Evolutionary conservation across 495 filamentous ascomycete species (phyloP), one percentile per base, ranked within the genome.

Genomic region (Diplogelasinospora grovesii): DNA sequence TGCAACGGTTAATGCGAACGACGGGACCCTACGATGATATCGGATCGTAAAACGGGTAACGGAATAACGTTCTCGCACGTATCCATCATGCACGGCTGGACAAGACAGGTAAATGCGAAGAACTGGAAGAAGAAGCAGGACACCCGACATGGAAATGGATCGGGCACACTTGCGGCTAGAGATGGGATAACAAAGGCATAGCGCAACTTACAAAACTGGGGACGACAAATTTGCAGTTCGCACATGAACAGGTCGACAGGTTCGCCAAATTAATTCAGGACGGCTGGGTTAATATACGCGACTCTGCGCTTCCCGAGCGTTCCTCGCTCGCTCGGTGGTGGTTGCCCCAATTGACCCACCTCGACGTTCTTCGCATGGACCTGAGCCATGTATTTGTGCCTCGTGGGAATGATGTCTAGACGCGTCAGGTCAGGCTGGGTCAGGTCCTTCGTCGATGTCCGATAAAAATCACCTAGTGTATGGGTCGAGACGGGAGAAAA

Each of bases 211-310:
- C n/a, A n/a, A n/a, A n/a, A 18, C 29, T 35, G 23, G 21, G 44
- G 44, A 30, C 11, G 11, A 11, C 18, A 36, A 44, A 37, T 41
- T 52, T 40, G 28, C 23, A 33, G 27, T 21, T 40, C n/a, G 10
- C 54, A 53, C 54, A 46, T 55, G 52, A 49, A 52, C 52, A 53
- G 31, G 36, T 43, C 29, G 45, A 50, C 40, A 32, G 49, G 22
- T 2, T 49, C 39, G 40, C 43, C 39, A 58, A 56, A 56, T 56
- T 57, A 53, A 59, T 33, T 45, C 45, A 39, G 36, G 28, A 50
- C 45, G 49, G 52, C 46, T 44, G 43, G 45, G 30, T 51, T 52
- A 59, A 54, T 52, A 52, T 61, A 49, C 34, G 29, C 45, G 39
- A 46, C 52, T 55, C 55, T 59, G 55, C 52, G 22, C 41, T 42